phyloP scores from a whole-genome alignment of 148 eudicot species.

The Talinum fruticosum region DNA sequence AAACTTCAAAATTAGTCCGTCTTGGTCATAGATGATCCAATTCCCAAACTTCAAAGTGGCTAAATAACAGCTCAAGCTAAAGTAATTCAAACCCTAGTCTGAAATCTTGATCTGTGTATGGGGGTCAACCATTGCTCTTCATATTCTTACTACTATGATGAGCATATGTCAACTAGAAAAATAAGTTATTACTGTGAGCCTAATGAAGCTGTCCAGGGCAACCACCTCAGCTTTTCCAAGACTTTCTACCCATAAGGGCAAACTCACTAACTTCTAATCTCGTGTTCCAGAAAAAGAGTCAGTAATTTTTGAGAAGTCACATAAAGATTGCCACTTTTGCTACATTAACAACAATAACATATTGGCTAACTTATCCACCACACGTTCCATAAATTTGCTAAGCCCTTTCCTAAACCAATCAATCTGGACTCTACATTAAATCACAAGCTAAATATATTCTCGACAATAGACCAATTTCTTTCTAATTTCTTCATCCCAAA shows the following conservation, averaged over 20 bases:
- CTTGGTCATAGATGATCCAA: too few relatives aligned
- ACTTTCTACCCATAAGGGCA: background rate
- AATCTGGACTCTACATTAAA: background rate
- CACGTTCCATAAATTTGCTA: too few relatives aligned
- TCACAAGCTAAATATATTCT: background rate
- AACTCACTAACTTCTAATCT: too few relatives aligned
- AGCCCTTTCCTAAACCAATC: background rate
- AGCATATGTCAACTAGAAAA: too few relatives aligned
- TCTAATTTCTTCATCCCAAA: background rate
- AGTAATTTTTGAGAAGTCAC: background rate
- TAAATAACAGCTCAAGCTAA: background rate
- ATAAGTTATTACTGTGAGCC: background rate
- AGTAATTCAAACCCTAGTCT: background rate
- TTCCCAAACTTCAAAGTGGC: background rate
- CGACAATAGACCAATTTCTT: background rate
- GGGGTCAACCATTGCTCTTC: background rate
- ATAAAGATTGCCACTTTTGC: background rate
- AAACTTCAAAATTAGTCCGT: too few relatives aligned
- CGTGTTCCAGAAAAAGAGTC: background rate
- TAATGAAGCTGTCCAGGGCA: background rate
- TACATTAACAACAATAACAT: too few relatives aligned
- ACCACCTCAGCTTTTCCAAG: background rate
- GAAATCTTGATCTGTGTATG: background rate
- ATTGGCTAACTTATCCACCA: too few relatives aligned
- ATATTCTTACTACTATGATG: background rate